Conservation (phyloP, 331 rosid species). For the Acacia pycnantha region DNA sequence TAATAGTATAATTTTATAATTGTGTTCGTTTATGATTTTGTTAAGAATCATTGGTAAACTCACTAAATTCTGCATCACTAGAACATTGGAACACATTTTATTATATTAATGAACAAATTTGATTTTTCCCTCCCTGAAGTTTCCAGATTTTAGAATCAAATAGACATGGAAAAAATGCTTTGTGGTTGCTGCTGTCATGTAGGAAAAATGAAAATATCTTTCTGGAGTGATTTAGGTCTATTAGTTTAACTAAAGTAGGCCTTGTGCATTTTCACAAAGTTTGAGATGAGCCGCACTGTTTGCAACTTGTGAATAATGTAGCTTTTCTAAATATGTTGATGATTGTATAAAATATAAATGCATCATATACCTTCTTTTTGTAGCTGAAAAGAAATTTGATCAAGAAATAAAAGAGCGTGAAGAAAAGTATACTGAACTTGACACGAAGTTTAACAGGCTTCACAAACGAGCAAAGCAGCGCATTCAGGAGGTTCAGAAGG, state of each 20-base stretch:
- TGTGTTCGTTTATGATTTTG: not conserved
- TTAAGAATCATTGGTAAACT: not conserved
- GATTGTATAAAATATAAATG: slow-evolving; percentile 12
- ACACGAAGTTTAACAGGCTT: slow-evolving; percentile 84
- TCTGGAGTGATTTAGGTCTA: slow-evolving; percentile 22
- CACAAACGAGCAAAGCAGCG: slow-evolving; percentile 99
- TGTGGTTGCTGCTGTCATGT: slow-evolving; percentile 6
- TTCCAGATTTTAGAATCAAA: slow-evolving; percentile 15
- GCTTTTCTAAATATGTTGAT: not conserved
- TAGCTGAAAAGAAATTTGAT: slow-evolving; percentile 75
- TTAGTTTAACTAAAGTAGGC: slow-evolving; percentile 18
- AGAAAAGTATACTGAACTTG: slow-evolving; percentile 93
- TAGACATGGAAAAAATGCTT: not conserved
- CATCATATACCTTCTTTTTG: slow-evolving; percentile 28
- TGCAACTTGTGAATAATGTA: not conserved
- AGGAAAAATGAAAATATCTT: not conserved
- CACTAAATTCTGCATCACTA: not conserved
- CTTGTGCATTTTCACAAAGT: not conserved
- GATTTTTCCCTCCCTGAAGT: slow-evolving; percentile 1
- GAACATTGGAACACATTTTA: not conserved
- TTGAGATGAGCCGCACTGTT: not conserved
- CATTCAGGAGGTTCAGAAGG: slow-evolving; percentile 97
- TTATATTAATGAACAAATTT: not conserved
- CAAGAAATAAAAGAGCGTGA: slow-evolving; percentile 88
- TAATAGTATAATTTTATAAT: not conserved